Evolutionary conservation across 75 land plant species (phyloP).

Genomic region (Isoetes taiwanensis): DNA sequence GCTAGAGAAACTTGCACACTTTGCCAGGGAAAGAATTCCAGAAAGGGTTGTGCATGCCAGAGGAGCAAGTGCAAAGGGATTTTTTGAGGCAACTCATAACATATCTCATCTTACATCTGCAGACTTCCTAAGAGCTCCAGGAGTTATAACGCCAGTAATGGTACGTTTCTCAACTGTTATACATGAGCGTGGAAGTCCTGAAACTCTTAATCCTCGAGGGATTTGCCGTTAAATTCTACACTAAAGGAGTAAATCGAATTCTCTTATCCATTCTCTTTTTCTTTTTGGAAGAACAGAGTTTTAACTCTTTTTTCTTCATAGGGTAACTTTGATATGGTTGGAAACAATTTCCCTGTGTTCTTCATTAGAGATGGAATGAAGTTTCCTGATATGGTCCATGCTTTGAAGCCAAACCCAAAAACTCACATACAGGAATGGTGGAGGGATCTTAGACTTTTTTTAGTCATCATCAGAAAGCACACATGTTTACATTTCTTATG

Average conservation of each 20-base stretch:
- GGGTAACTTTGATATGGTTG: constrained; percentile 29
- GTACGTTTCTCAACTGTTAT: constrained; percentile 20
- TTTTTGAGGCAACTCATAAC: constrained; percentile 26
- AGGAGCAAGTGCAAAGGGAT: constrained; percentile 27
- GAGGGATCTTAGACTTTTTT: background rate
- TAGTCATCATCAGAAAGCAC: too few species aligned
- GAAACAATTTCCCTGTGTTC: constrained; percentile 27
- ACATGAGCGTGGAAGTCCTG: constrained; percentile 19
- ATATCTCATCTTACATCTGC: too few species aligned
- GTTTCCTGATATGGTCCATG: constrained; percentile 4
- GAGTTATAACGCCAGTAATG: constrained; percentile 18
- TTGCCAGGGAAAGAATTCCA: constrained; percentile 17
- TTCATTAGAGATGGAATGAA: constrained; percentile 14
- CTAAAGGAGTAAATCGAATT: constrained; percentile 12
- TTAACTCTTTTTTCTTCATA: background rate
- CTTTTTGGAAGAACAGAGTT: background rate
- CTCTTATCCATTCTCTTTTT: background rate
- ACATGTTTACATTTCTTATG: background rate
- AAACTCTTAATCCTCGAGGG: constrained; percentile 23
- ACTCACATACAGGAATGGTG: background rate
- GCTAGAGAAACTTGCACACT: constrained; percentile 24
- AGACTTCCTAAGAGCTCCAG: constrained; percentile 9
- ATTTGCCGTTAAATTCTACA: constrained; percentile 25
- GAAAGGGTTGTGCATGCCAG: constrained; percentile 16
- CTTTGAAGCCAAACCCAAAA: background rate